phyloP scores from a whole-genome alignment of 805 yeast genomes.

The Spathaspora boniae region DNA sequence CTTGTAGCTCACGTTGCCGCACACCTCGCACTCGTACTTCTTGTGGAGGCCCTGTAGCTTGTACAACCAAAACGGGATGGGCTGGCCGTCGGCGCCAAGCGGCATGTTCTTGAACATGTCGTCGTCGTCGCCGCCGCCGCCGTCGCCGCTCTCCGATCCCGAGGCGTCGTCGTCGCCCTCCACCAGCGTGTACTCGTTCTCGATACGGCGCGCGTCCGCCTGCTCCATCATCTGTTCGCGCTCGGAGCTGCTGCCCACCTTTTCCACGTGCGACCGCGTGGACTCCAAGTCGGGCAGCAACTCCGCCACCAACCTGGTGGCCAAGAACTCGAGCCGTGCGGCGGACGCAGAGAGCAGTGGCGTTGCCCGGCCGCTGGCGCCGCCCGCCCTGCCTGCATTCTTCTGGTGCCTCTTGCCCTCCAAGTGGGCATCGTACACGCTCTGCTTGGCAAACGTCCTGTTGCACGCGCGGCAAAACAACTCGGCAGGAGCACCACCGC shows the following conservation, averaged over 20 bases:
- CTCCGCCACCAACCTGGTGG: conserved; percentile 33
- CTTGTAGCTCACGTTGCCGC: conserved; percentile 68
- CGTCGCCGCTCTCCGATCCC: conserved; percentile 11
- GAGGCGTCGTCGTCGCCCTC: conserved; percentile 1
- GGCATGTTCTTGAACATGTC: conserved; percentile 61
- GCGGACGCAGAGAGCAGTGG: neutral
- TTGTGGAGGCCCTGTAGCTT: conserved; percentile 82
- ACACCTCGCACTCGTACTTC: conserved; percentile 76
- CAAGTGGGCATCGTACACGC: conserved; percentile 69
- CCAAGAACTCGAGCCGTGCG: conserved; percentile 30
- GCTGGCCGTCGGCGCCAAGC: conserved; percentile 82
- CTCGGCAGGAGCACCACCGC: conserved; percentile 19
- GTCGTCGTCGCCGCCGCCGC: conserved; percentile 31
- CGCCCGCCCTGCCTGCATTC: conserved; percentile 22
- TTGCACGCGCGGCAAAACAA: conserved; percentile 64
- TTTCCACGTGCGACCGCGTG: conserved; percentile 61
- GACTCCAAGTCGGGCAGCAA: conserved; percentile 40
- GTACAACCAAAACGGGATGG: conserved; percentile 91
- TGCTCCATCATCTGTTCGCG: conserved; percentile 60
- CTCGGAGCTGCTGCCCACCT: conserved; percentile 65
- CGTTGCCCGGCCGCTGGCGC: neutral
- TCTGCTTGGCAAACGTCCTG: conserved; percentile 55
- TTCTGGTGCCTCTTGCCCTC: conserved; percentile 72
- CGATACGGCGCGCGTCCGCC: conserved; percentile 36
- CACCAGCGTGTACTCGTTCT: conserved; percentile 38